These are phyloP conservation scores for Cladosporium sp. DNA, from an alignment of 2,329 filamentous ascomycete species.

Conservation along the genomic window DNA sequence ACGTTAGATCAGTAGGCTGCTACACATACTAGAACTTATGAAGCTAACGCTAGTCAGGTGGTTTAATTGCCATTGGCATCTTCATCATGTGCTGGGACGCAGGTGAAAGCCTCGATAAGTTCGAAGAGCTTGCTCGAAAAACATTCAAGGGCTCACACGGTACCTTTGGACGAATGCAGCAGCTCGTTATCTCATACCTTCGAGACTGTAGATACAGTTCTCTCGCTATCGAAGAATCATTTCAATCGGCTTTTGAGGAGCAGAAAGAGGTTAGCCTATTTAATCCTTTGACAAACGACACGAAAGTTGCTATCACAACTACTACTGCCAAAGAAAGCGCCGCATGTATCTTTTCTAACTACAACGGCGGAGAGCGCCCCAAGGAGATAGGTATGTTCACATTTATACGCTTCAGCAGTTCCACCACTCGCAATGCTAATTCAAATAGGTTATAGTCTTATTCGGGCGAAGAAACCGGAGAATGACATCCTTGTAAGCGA, in stretches of 20 bases:
- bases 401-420: no score
- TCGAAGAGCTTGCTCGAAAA: conserved; percentile 23
- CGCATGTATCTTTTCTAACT: conserved; percentile 29
- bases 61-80: conserved; percentile 26
- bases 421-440: background rate
- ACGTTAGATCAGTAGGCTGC: conserved; percentile 3
- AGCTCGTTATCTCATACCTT: conserved; percentile 24
- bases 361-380: conserved; percentile 23
- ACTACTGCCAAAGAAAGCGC: conserved; percentile 20
- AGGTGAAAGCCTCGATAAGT: conserved; percentile 20
- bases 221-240: conserved; percentile 24
- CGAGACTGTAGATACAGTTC: conserved; percentile 26
- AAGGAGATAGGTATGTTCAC: conserved; percentile 10
- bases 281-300: conserved; percentile 22
- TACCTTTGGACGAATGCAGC: conserved; percentile 18
- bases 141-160: conserved; percentile 19
- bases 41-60: conserved; percentile 23
- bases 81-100: conserved; percentile 27
- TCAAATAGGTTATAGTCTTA: conserved; percentile 20
- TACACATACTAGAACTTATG: background rate
- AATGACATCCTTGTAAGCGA: conserved; percentile 23
- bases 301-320: conserved; percentile 30
- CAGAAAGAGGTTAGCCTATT: conserved; percentile 23
- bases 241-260: conserved; percentile 17
- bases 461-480: conserved; percentile 19